phyloP scores from a whole-genome alignment of 2,329 filamentous ascomycete species.

The Paraphaeosphaeria minitans region DNA sequence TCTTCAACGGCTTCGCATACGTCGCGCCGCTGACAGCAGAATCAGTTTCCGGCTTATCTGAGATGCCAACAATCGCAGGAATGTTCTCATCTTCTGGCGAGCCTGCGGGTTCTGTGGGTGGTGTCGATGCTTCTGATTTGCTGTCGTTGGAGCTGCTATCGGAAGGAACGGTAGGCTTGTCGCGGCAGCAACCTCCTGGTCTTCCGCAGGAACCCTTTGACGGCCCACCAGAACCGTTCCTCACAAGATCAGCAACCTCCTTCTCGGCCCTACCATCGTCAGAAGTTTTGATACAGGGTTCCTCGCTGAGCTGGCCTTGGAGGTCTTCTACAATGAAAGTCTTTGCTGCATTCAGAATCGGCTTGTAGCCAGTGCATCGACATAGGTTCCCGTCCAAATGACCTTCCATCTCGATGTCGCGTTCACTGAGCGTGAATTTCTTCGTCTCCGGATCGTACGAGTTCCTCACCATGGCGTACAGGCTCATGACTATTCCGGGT shows the following conservation, averaged over 20 bases:
- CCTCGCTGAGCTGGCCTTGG: conserved; percentile 56
- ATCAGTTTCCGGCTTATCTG: conserved; percentile 28
- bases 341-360: conserved; percentile 90
- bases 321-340: conserved; percentile 70
- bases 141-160: conserved; percentile 35
- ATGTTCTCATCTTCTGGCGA: conserved; percentile 36
- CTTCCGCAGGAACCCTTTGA: conserved; percentile 42
- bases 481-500: conserved; percentile 89
- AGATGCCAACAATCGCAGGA: conserved; percentile 30
- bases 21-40: conserved; percentile 33
- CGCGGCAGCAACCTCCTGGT: conserved; percentile 46
- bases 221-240: conserved; percentile 28
- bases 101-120: conserved; percentile 34
- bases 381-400: conserved; percentile 92
- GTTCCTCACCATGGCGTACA: conserved; percentile 90
- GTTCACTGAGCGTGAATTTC: conserved; percentile 40
- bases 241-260: conserved; percentile 32
- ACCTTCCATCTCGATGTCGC: conserved; percentile 46
- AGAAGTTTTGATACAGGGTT: conserved; percentile 57
- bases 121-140: conserved; percentile 35
- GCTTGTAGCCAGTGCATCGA: conserved; percentile 89
- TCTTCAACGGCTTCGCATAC: conserved; percentile 44
- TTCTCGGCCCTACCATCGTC: conserved; percentile 31
- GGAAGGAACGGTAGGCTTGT: conserved; percentile 35
- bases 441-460: conserved; percentile 43